A percentile compares a stretch with the other conserved stretches of the same genome.
phyloP scores from a whole-genome alignment of 805 yeast genomes.

The Scheffersomyces lignosus region DNA sequence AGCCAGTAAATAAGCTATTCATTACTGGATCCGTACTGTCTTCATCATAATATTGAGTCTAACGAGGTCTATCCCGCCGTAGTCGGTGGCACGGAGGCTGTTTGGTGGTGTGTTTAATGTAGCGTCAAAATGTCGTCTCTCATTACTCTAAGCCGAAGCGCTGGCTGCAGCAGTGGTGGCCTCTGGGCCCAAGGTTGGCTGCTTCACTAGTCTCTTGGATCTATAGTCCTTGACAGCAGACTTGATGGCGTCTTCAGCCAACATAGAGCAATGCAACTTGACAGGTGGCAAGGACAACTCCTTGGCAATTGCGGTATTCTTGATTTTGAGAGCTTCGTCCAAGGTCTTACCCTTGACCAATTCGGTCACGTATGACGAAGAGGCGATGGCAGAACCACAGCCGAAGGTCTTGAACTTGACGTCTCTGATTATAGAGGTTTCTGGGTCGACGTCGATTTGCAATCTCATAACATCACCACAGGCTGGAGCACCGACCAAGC shows the following conservation, averaged over 20 bases:
- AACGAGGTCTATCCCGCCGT: no score
- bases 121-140: no score
- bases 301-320: constrained; percentile 91
- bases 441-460: constrained; percentile 90
- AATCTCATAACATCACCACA: constrained; percentile 99
- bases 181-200: constrained; percentile 64
- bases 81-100: no score
- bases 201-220: constrained; percentile 61
- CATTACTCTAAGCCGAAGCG: constrained; percentile 4
- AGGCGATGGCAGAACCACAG: constrained; percentile 98
- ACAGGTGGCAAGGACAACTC: constrained; percentile 96
- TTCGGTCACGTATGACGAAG: constrained; percentile 92
- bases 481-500: constrained; percentile 98
- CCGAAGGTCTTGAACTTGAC: constrained; percentile 98
- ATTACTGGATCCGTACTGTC: no score
- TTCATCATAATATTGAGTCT: no score
- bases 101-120: no score
- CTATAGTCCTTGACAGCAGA: constrained; percentile 94
- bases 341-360: constrained; percentile 91
- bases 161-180: constrained; percentile 31
- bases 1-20: no score
- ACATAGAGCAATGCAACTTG: constrained; percentile 95
- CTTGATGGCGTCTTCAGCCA: constrained; percentile 98
- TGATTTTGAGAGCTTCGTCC: constrained; percentile 90
- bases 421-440: constrained; percentile 86